Base-by-base conservation (phyloP, 1,284 basidiomycete genomes). In the Tetrapyrgos nigripes region DNA sequence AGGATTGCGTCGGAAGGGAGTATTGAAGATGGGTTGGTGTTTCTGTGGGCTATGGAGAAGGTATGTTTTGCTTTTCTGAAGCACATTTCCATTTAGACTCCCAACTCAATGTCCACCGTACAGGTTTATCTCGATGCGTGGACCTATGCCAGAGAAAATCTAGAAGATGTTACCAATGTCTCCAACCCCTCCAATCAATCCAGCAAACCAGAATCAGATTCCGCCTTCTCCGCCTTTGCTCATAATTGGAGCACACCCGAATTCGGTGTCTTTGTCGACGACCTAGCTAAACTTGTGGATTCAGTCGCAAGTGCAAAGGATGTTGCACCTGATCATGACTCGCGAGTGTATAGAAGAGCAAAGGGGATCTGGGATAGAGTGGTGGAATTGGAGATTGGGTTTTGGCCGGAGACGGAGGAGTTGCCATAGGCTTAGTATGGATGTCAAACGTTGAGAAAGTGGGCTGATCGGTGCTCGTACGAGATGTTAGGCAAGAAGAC, bases 31-130 rank as follows among this genome's bases (percentile, higher is more conserved):
- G 87, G 86, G 1, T 69, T 92, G 19, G 77, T 91, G 4, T 86
- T 91, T 62, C 70, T 93, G 17, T 92, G 89, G 89, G 87, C 87
- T 1, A 92, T 92, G 89, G 90, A 92, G 70, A 81, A 83, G 74
- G 88, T 88, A 37, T 28, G 81, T 80, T 8, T 57, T 11, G 9
- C n/a, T 2, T 54, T 59, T 26, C 26, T 19, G 44, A 45, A 40
- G 43, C 46, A 10, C 19, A 51, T 27, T 10, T 54, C n/a, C 24
- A 17, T 33, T 31, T 19, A 19, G n/a, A 31, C 14, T 17, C 6
- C 26, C 24, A 35, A 47, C 21, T 33, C 19, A 40, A 56, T 5
- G 13, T 19, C 46, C 10, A 33, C 31, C 40, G 43, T 23, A 45
- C 35, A 81, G 80, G 70, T 79, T 24, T 91, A 92, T 68, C 76